Evolutionary conservation across 202 grass and related monocot genomes (phyloP).

Genomic region (Dendrocalamus latiflorus): DNA sequence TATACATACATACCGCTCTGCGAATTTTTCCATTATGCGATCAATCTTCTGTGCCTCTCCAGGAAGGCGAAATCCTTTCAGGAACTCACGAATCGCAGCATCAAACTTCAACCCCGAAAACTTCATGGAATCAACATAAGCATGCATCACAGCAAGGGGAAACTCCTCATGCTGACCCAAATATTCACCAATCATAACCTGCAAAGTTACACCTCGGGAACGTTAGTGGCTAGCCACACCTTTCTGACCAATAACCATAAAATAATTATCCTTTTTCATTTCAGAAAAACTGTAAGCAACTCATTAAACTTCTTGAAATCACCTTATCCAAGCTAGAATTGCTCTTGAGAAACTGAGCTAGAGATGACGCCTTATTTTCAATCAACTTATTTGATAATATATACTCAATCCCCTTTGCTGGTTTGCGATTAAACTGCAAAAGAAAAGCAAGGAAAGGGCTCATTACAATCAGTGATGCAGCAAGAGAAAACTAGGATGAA

Average conservation of each 20-base stretch:
- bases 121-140: conserved; percentile 97
- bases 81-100: conserved; percentile 84
- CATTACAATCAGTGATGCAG: conserved; percentile 5
- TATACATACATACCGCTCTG: conserved; percentile 71
- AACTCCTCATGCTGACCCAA: conserved; percentile 97
- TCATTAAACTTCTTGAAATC: conserved; percentile 16
- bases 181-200: conserved; percentile 99
- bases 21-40: conserved; percentile 99
- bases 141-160: conserved; percentile 97
- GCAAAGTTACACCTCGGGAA: conserved; percentile 18
- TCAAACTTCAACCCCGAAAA: conserved; percentile 95
- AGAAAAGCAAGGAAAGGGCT: not conserved
- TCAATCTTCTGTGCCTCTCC: conserved; percentile 99
- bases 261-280: not conserved
- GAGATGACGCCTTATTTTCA: conserved; percentile 67
- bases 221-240: conserved; percentile 16
- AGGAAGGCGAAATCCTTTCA: conserved; percentile 95
- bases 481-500: conserved; percentile 15
- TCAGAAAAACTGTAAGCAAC: not conserved
- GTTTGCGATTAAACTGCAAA: conserved; percentile 91
- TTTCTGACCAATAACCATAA: conserved; percentile 4
- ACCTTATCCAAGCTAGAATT: conserved; percentile 95
- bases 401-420: conserved; percentile 81
- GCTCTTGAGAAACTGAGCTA: conserved; percentile 88
- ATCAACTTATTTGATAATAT: conserved; percentile 96